Evolutionary conservation across 768 basidiomycete genomes (phyloP), one percentile per base, ranked within the genome.

Genomic region (Lactarius psammicola): DNA sequence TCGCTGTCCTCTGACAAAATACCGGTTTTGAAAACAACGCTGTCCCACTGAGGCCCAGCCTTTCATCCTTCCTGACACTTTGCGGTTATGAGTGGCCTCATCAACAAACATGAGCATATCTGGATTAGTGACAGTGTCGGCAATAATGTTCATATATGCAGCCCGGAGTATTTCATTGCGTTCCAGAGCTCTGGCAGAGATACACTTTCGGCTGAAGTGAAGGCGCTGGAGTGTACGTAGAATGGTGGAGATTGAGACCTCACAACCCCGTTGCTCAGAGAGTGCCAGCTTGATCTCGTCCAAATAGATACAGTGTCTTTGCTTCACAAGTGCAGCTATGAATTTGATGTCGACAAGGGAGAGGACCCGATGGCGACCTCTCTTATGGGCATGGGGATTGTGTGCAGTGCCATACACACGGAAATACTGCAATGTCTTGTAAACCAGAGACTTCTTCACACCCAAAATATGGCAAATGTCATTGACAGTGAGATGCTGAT

Each of bases 211-310:
- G 7, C 71, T 68, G 23, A 76, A 40, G 9, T 69, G 67, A 13
- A 74, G 55, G 2, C 59, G 57, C 8, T 33, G 64, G 11, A 78
- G 63, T 4, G 75, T 63, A 0, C 69, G 70, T 11, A 68, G 74
- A 34, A 77, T 58, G 11, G 76, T 77, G 20, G 78, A 30, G 55
- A 77, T 62, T 11, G 78, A 77, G 28, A 75, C 69, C 60, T 74
- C 56, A n/a, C 73, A 59, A 10, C 61, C 69, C 1, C 70, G 71
- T 17, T 34, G 34, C 33, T 61, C 67, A 18, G 33, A 33, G 26
- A 78, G 71, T n/a, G 67, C 49, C 18, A 70, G 62, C 66, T 77
- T 75, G 9, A 78, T 56, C 65, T 78, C 76, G 63, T 78, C 78
- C 9, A 78, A 71, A 58, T 76, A 79, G 0, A 77, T 44, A 3